A percentile compares a stretch with the other conserved stretches of the same genome.
Conservation (phyloP, 192 early-diverging fungal genomes). For the Obelidium mucronatum region DNA sequence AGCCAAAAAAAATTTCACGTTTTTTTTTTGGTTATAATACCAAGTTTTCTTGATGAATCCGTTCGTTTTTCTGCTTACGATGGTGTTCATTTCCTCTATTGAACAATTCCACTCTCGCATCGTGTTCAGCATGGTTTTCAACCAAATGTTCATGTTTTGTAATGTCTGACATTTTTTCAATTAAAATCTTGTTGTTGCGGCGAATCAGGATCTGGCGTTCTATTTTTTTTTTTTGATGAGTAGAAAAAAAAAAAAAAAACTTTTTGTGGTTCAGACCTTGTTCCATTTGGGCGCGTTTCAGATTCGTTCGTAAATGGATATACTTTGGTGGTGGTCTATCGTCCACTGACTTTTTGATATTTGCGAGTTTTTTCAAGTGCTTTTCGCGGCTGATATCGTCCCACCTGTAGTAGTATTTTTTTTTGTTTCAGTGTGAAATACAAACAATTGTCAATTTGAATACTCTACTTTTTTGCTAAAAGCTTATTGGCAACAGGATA, state of each 20-base stretch:
- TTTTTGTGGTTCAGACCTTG: background rate
- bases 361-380: background rate
- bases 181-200: constrained; percentile 2
- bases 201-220: background rate
- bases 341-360: constrained; percentile 9
- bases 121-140: background rate
- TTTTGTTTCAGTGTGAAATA: too few species aligned
- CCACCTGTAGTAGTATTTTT: background rate
- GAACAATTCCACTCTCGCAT: background rate
- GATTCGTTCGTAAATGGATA: background rate
- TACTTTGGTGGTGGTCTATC: constrained; percentile 3
- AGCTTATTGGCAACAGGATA: constrained; percentile 14
- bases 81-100: background rate
- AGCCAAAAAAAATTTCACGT: too few species aligned
- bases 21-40: too few species aligned
- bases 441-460: background rate
- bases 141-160: constrained; percentile 6
- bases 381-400: constrained; percentile 24
- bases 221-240: background rate
- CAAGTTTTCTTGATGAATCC: constrained; percentile 19
- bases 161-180: constrained; percentile 15
- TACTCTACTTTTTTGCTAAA: constrained; percentile 8
- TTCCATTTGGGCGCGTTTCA: constrained; percentile 17
- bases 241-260: background rate
- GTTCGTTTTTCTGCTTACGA: background rate